phyloP scores from a whole-genome alignment of 2,329 filamentous ascomycete genomes.

The Rhynchosporium secalis region DNA sequence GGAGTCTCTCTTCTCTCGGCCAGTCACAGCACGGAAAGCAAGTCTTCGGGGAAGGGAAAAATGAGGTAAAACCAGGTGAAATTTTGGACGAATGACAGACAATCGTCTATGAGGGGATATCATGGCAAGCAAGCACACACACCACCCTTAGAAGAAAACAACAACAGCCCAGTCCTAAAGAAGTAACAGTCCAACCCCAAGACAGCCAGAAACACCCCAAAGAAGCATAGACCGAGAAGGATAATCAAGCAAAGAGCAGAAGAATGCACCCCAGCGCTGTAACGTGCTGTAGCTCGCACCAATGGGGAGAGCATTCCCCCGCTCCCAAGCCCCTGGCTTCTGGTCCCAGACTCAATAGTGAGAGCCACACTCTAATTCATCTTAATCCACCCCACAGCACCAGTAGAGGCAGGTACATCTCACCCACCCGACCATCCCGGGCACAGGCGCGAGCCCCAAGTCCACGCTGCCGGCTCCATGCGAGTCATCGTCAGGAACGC shows the following conservation, averaged over 20 bases:
- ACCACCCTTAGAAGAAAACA: background rate
- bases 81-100: background rate
- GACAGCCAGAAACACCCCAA: conserved; percentile 13
- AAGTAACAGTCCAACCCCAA: background rate
- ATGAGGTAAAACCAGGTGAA: background rate
- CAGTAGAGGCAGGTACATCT: conserved; percentile 3
- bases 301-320: background rate
- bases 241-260: background rate
- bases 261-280: background rate
- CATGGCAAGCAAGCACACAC: background rate
- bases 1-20: background rate
- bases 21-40: background rate
- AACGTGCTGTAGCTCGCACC: background rate
- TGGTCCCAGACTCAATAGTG: background rate
- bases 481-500: conserved; percentile 9
- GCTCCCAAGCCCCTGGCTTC: background rate
- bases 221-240: conserved; percentile 7
- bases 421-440: conserved; percentile 14
- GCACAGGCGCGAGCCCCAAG: background rate
- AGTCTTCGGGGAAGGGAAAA: background rate
- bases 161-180: conserved; percentile 2
- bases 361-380: conserved; percentile 7
- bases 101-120: conserved; percentile 2
- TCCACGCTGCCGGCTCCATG: conserved; percentile 8
- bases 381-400: background rate